Percentiles rank a stretch among this genome's conserved stretches.
phyloP scores from a whole-genome alignment of 352 stramenopile genomes.

The Globisporangium takayamanum region DNA sequence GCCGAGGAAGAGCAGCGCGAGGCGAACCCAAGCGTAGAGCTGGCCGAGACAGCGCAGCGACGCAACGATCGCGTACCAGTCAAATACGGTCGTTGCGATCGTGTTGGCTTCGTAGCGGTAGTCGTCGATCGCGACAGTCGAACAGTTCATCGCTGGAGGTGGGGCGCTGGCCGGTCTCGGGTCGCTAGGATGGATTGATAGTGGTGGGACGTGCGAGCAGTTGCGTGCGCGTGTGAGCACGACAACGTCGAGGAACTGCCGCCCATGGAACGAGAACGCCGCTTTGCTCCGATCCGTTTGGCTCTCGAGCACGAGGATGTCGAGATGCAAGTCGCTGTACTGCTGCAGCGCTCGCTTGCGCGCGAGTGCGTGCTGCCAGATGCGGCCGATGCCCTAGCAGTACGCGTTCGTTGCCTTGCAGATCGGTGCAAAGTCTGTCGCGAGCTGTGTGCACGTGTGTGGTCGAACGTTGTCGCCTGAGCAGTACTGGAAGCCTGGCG shows the following conservation, averaged over 20 bases:
- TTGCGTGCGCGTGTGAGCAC: constrained; percentile 5
- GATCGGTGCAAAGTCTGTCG: constrained; percentile 4
- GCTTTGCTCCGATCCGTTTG: constrained; percentile 8
- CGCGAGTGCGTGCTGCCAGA: constrained; percentile 12
- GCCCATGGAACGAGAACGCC: constrained; percentile 13
- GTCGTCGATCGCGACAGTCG: constrained; percentile 12
- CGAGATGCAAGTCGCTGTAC: constrained; percentile 11
- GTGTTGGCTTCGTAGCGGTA: constrained; percentile 12
- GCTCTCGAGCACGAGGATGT: constrained; percentile 19
- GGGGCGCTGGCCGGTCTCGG: background rate
- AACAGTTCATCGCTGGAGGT: background rate
- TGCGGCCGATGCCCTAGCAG: constrained; percentile 1
- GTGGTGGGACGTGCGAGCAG: background rate
- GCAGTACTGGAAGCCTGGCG: constrained; percentile 6
- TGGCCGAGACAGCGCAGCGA: constrained; percentile 10
- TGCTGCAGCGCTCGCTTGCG: constrained; percentile 4
- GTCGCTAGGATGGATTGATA: background rate
- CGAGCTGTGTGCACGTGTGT: background rate
- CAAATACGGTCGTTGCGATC: constrained; percentile 3
- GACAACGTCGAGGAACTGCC: constrained; percentile 14
- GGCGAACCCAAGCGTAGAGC: constrained; percentile 12
- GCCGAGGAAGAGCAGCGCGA: constrained; percentile 11
- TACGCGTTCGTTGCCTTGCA: constrained; percentile 4
- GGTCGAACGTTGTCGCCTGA: background rate
- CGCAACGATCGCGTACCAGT: constrained; percentile 9